Conservation (phyloP, 75 land plant species). For the Selaginella tamariscina region DNA sequence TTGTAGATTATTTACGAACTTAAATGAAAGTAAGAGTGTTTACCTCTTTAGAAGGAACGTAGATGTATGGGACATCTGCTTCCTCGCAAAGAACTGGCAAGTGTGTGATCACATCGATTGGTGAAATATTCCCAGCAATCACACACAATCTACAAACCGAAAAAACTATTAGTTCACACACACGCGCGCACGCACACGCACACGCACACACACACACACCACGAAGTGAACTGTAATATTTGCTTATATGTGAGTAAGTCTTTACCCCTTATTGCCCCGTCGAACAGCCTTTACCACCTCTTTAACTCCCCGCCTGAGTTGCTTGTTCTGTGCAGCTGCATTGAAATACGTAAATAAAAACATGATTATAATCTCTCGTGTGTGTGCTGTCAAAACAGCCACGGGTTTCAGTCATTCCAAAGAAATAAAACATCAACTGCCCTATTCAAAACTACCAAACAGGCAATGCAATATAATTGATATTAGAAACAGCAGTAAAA, state of each 20-base stretch:
- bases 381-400: too few relatives aligned
- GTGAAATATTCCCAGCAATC: slow-evolving; percentile 92
- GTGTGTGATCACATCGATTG: slow-evolving; percentile 94
- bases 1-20: not conserved
- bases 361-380: too few relatives aligned
- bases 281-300: slow-evolving; percentile 90
- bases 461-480: too few relatives aligned
- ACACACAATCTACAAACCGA: slow-evolving; percentile 52
- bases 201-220: too few relatives aligned
- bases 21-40: slow-evolving; percentile 7
- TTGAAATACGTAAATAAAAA: not conserved
- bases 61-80: slow-evolving; percentile 73
- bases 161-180: not conserved
- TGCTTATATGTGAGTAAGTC: too few relatives aligned
- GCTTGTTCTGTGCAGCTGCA: slow-evolving; percentile 72
- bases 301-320: slow-evolving; percentile 90
- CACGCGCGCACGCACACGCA: too few relatives aligned
- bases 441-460: too few relatives aligned
- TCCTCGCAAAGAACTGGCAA: slow-evolving; percentile 94
- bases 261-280: slow-evolving; percentile 71
- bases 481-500: too few relatives aligned
- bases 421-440: too few relatives aligned
- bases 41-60: slow-evolving; percentile 94
- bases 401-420: too few relatives aligned
- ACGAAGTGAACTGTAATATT: too few relatives aligned